phyloP scores from a whole-genome alignment of 2,329 filamentous ascomycete species.

The Alternaria panax region DNA sequence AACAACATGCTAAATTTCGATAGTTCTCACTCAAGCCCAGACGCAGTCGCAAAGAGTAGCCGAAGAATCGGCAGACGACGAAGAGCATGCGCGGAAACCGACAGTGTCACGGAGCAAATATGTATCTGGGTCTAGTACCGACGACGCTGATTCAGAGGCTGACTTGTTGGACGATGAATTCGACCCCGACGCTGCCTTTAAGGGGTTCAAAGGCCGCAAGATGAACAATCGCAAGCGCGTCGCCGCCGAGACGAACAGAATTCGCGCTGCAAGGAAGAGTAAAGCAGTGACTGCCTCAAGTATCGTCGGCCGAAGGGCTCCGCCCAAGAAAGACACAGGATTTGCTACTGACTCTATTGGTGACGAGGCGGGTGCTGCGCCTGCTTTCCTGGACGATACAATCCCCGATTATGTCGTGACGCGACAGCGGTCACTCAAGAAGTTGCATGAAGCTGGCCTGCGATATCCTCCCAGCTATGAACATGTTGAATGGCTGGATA shows the following conservation, averaged over 20 bases:
- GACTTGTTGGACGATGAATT: slow-evolving; percentile 58
- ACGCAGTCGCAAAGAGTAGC: slow-evolving; percentile 30
- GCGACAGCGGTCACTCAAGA: slow-evolving; percentile 73
- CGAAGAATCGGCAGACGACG: not conserved
- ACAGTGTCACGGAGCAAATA: not conserved
- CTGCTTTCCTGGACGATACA: slow-evolving; percentile 67
- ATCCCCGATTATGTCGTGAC: slow-evolving; percentile 52
- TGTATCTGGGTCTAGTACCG: slow-evolving; percentile 11
- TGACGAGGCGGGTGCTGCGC: slow-evolving; percentile 58
- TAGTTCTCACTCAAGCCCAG: slow-evolving; percentile 39
- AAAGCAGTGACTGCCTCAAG: slow-evolving; percentile 54
- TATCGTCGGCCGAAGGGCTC: slow-evolving; percentile 50
- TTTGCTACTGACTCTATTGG: slow-evolving; percentile 33
- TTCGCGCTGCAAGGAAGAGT: slow-evolving; percentile 56
- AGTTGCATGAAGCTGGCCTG: slow-evolving; percentile 72
- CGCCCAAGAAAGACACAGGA: slow-evolving; percentile 26
- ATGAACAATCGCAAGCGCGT: slow-evolving; percentile 61
- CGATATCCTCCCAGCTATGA: slow-evolving; percentile 79
- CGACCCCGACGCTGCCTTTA: slow-evolving; percentile 63
- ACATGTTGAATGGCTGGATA: slow-evolving; percentile 77
- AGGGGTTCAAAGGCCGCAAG: slow-evolving; percentile 69
- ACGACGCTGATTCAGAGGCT: slow-evolving; percentile 23
- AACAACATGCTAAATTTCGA: slow-evolving; percentile 12
- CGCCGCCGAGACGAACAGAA: slow-evolving; percentile 58
- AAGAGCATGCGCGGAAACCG: not conserved